phyloP scores from a whole-genome alignment of 495 filamentous ascomycete species.

The Daldinia loculata region DNA sequence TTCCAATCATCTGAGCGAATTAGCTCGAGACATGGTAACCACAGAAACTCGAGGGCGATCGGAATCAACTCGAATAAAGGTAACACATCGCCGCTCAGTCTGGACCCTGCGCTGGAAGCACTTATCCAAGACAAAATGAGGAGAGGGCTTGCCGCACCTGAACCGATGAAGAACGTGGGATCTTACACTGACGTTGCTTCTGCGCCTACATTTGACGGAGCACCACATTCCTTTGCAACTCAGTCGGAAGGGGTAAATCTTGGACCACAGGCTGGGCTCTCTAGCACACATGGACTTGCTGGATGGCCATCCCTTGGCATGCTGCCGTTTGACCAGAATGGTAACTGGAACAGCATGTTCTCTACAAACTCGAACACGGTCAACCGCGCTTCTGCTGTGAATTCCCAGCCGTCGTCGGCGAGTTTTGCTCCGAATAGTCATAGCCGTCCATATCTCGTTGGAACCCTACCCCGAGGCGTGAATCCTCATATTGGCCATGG shows the following conservation, averaged over 20 bases:
- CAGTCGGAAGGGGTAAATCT: background rate
- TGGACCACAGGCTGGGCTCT: background rate
- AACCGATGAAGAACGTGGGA: constrained; percentile 35
- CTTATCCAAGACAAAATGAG: constrained; percentile 29
- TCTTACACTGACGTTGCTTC: constrained; percentile 43
- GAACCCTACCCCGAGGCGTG: constrained; percentile 51
- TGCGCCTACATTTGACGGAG: constrained; percentile 13
- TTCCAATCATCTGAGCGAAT: constrained; percentile 21
- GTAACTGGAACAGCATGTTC: constrained; percentile 4
- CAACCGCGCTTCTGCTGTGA: constrained; percentile 37
- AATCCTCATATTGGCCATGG: constrained; percentile 46
- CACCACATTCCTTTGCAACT: background rate
- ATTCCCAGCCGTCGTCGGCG: constrained; percentile 37
- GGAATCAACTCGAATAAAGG: constrained; percentile 39
- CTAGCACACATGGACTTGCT: background rate
- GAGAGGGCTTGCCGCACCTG: constrained; percentile 13
- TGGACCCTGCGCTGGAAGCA: constrained; percentile 29
- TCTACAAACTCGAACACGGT: constrained; percentile 26
- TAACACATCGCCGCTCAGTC: constrained; percentile 10
- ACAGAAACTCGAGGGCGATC: constrained; percentile 14
- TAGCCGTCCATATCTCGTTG: constrained; percentile 55
- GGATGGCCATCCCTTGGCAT: background rate
- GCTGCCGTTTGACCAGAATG: constrained; percentile 4
- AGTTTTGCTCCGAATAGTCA: constrained; percentile 1
- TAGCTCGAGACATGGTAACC: constrained; percentile 4